These are phyloP conservation scores for Atkinsonella hypoxylon DNA, from an alignment of 2,329 filamentous ascomycete species.

Conservation along the genomic window DNA sequence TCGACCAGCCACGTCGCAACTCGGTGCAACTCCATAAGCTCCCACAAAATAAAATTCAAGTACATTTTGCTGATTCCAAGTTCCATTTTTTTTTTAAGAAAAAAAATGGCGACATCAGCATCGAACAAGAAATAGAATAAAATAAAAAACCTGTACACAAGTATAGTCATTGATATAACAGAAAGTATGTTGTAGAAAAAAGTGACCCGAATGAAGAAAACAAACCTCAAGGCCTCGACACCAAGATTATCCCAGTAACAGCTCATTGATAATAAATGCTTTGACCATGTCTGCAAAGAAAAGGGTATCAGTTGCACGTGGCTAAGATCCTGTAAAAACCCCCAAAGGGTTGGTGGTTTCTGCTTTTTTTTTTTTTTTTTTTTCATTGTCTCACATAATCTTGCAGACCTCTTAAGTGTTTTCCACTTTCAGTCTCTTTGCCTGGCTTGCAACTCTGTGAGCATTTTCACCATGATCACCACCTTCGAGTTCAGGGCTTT, in stretches of 20 bases:
- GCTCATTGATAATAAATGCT: background rate
- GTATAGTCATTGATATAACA: no score
- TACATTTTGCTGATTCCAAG: no score
- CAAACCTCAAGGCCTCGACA: no score
- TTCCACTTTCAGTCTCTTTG: conserved; percentile 43
- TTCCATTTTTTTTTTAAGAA: no score
- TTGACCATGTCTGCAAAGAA: background rate
- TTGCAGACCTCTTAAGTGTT: conserved; percentile 11
- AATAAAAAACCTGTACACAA: no score
- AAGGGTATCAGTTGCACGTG: conserved; percentile 9
- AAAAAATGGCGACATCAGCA: no score
- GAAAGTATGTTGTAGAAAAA: no score
- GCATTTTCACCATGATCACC: conserved; percentile 26
- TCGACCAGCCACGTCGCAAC: background rate
- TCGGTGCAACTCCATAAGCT: background rate
- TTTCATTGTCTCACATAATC: background rate
- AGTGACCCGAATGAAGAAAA: no score
- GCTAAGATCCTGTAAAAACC: background rate
- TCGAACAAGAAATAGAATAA: no score
- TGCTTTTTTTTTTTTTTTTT: no score
- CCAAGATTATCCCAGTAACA: no score
- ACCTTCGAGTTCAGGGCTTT: conserved; percentile 40
- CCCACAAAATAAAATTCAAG: background rate
- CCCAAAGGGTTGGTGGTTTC: no score
- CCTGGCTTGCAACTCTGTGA: conserved; percentile 30